Percentiles rank a stretch among this genome's conserved stretches.
Conservation (phyloP, 352 stramenopile species). For the Globisporangium irregulare region DNA sequence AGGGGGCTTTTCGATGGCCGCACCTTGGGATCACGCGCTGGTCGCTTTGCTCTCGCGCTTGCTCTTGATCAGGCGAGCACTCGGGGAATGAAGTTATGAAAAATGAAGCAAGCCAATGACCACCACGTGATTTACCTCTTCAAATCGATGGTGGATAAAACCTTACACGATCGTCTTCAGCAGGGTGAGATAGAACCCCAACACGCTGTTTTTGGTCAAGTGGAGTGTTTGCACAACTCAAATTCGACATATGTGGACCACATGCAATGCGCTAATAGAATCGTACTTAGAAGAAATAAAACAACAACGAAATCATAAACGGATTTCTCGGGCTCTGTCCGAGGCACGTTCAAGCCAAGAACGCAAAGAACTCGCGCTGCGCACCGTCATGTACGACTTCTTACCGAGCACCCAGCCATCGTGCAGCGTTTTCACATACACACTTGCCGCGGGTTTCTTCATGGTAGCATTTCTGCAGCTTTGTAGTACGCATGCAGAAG, state of each 20-base stretch:
- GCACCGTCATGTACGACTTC: conserved; percentile 31
- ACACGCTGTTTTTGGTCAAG: no score
- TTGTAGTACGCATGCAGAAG: no score
- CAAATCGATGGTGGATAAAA: no score
- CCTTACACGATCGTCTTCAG: no score
- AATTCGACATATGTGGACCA: no score
- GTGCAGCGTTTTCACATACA: conserved; percentile 38
- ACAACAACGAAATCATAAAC: no score
- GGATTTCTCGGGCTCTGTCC: no score
- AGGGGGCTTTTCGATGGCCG: not conserved
- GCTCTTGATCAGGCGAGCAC: not conserved
- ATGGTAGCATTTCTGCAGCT: conserved; percentile 27
- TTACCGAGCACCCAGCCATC: conserved; percentile 58
- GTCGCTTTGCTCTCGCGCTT: conserved; percentile 7
- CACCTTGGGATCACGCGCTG: not conserved
- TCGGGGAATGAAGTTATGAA: not conserved
- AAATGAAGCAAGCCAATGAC: not conserved
- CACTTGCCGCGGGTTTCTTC: conserved; percentile 43
- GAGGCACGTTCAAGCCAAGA: conserved; percentile 52
- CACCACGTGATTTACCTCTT: not conserved
- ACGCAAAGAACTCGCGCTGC: conserved; percentile 49
- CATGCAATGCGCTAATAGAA: no score
- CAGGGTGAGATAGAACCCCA: no score
- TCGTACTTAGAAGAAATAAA: no score
- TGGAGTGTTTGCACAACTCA: no score